Base-by-base conservation (phyloP, 2,329 filamentous ascomycete species). In the Colletotrichum sp. region DNA sequence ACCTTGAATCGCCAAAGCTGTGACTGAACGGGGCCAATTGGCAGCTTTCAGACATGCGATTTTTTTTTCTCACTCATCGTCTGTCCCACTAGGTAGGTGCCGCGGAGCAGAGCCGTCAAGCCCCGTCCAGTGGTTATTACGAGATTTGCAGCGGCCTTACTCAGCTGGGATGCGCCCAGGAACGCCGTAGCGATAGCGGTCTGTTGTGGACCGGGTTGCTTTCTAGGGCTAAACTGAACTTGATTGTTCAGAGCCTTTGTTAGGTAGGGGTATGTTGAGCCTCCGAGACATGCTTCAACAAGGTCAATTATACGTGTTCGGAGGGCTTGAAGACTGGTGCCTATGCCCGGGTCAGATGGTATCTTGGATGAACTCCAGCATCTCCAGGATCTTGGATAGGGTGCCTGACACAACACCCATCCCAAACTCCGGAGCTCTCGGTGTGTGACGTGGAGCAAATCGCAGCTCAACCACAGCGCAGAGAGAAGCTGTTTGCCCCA, bases 111-210 rank as follows among this genome's bases (percentile, higher is more conserved):
- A 60, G 59, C 62, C 49, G 28, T 71, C 24, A 67, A 26, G 36
- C 69, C 55, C 60, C 44, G 32, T 21, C 39, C 57, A 55, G 34
- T 64, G 70, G 28, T 73, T 73, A 69, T 59, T 71, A 73, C 70
- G 70, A 76, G 74, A 76, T 76, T 73, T 73, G 70, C 70, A 76
- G 74, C 74, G 70, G 49, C 64, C 49, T 55, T 73, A 60, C 64
- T 69, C 39, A 76, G 70, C 73, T 73, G 39, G 72, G 69, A 63
- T 72, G 62, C 60, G 69, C 30, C 69, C 69, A 57, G 62, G 28
- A 60, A 66, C 21, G 60, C 57, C 57, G 62, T 49, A 52, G 55
- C 55, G 55, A 59, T 62, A 34, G 62, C 55, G 36, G 69, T 62
- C 24, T 44, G 57, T 21, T 39, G 73, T 76, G 73, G 70, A 52